Evolutionary conservation across 768 basidiomycete species (phyloP), one percentile per base, ranked within the genome.

Genomic region (Strobilomyces dryophilus): DNA sequence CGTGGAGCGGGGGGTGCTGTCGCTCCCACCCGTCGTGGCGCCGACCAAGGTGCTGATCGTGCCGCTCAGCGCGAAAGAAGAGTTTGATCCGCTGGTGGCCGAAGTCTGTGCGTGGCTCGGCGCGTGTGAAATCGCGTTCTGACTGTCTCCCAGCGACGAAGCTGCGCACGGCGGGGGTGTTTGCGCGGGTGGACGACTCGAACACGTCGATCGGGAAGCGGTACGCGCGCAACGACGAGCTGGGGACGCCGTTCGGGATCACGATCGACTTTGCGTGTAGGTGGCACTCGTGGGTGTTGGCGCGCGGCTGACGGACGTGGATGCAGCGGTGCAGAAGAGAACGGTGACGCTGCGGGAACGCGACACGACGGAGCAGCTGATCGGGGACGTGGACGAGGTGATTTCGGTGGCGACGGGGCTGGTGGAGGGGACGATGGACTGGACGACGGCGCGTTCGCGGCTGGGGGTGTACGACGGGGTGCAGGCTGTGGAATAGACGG

Each of bases 21-120:
- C 95, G 12, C 79, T 98, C 15, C 94, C 95, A 14, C 74, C 92
- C 6, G 66, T 89, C 49, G 87, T 98, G 17, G 95, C 95, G 4
- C 97, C 95, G 12, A 95, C 95, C 59, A 98, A 98, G 73, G 91
- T 93, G 58, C 82, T 98, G 63, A 95, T 99, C 70, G 93, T 98
- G 39, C 94, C 97, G 14, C 76, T 98, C 67, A 94, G 90, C 62
- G 81, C 87, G 57, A 87, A 87, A 67, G 79, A 88, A 20, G 87
- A 89, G 59, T 92, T 98, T 62, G 79, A 82, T 55, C 89, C 91
- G 26, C 79, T 95, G 51, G 83, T 97, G 27, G 76, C 79, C 59
- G 88, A 97, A 76, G 85, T 98, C 65, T 95, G 95, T 97, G 66
- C 71, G 95, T 89, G 21, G 1, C 40, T 24, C 24, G 2, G 5